phyloP scores from a whole-genome alignment of 768 basidiomycete species.

The Mycena rosella region DNA sequence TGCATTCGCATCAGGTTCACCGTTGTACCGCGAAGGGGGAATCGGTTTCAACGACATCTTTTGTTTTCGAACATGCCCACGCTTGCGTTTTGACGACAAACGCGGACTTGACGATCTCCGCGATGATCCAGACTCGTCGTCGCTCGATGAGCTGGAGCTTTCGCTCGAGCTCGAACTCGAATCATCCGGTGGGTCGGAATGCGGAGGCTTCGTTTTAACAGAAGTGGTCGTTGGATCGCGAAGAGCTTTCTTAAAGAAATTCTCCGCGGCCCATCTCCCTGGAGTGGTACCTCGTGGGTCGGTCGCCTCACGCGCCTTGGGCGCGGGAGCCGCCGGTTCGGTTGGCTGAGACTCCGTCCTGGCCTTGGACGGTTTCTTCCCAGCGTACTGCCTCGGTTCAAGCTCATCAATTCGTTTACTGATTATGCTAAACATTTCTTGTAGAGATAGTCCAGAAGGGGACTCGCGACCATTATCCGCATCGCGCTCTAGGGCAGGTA shows the following conservation, averaged over 20 bases:
- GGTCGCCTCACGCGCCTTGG: neutral
- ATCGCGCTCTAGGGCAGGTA: no score
- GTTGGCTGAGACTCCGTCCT: no score
- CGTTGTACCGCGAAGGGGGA: neutral
- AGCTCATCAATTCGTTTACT: no score
- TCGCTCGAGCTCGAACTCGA: neutral
- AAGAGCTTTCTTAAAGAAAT: conserved; percentile 3
- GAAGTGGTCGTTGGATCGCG: neutral
- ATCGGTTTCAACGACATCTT: conserved; percentile 14
- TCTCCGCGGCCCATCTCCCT: neutral
- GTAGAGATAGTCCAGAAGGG: no score
- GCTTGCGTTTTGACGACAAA: neutral
- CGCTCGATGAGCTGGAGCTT: neutral
- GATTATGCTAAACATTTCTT: no score
- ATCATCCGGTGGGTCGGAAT: conserved; percentile 1
- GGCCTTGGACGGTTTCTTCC: no score
- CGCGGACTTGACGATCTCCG: neutral
- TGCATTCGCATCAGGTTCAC: neutral
- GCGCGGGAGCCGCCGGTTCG: no score
- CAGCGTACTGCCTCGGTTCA: no score
- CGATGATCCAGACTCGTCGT: neutral
- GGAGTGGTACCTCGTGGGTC: neutral
- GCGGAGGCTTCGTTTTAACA: no score
- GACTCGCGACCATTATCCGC: no score
- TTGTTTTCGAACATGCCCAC: neutral